phyloP scores from a whole-genome alignment of 2,329 filamentous ascomycete genomes.

The Neonectria coccinea region DNA sequence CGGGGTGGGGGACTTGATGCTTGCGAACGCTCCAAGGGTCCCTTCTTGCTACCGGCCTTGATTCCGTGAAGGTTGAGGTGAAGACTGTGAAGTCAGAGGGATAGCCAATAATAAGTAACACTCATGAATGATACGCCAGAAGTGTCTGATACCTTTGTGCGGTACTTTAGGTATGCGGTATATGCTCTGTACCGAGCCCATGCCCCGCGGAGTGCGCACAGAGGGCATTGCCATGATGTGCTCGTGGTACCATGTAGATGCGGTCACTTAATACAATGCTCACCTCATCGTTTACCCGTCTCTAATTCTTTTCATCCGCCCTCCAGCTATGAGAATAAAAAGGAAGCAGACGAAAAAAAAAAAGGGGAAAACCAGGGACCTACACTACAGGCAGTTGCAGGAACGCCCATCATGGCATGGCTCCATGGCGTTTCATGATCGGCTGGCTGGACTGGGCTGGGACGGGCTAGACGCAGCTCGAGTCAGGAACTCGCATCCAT shows the following conservation, averaged over 20 bases:
- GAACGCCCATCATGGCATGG: neutral
- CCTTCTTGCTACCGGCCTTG: slow-evolving; percentile 2
- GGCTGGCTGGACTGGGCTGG: slow-evolving; percentile 1
- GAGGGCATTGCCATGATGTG: neutral
- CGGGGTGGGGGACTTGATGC: neutral
- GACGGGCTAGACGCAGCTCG: slow-evolving; percentile 36
- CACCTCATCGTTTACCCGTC: neutral
- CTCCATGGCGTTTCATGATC: neutral
- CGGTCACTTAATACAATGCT: neutral
- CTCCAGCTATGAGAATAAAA: neutral
- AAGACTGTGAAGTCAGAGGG: neutral
- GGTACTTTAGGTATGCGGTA: neutral
- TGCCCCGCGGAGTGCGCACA: neutral
- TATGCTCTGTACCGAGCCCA: neutral
- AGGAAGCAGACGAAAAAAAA: neutral
- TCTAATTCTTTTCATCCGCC: neutral
- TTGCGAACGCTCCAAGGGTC: neutral
- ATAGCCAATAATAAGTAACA: neutral
- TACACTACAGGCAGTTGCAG: neutral
- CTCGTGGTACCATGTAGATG: neutral
- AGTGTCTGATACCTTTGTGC: neutral
- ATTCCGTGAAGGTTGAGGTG: neutral
- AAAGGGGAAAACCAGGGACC: neutral
- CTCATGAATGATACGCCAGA: neutral
- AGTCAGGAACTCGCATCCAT: slow-evolving; percentile 33